Conservation (phyloP, 768 basidiomycete species). For the Leccinellum albellum region DNA sequence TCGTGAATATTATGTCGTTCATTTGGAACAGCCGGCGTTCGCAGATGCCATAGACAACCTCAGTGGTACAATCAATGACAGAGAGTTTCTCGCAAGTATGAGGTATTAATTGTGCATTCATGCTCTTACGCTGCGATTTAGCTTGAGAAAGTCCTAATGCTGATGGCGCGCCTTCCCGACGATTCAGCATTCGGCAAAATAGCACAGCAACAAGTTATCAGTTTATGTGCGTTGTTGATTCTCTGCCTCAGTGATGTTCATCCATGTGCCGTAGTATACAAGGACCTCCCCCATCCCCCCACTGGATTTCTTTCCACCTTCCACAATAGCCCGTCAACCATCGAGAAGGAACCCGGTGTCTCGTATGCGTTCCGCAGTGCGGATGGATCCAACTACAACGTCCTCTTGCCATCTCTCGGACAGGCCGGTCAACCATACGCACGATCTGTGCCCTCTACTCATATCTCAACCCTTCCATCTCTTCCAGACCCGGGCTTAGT, state of each 20-base stretch:
- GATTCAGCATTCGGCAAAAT: constrained; percentile 28
- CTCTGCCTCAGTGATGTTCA: neutral
- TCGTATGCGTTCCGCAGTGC: constrained; percentile 54
- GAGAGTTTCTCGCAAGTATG: constrained; percentile 51
- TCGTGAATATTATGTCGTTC: neutral
- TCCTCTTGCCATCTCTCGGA: constrained; percentile 51
- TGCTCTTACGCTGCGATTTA: constrained; percentile 24
- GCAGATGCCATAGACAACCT: constrained; percentile 45
- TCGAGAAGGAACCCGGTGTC: constrained; percentile 12
- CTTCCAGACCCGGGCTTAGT: constrained; percentile 66
- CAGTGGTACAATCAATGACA: constrained; percentile 50
- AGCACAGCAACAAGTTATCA: constrained; percentile 50
- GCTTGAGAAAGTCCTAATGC: constrained; percentile 59
- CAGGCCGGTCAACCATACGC: constrained; percentile 64
- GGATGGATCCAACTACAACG: constrained; percentile 61
- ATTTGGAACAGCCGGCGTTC: constrained; percentile 41
- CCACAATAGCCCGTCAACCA: neutral
- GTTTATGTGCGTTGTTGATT: constrained; percentile 48
- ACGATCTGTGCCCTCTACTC: constrained; percentile 55
- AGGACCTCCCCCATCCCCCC: constrained; percentile 78
- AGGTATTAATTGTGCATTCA: neutral
- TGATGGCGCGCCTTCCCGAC: constrained; percentile 53
- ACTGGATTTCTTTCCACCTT: constrained; percentile 42
- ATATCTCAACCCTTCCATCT: constrained; percentile 36
- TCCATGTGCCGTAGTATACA: constrained; percentile 50